Conservation (phyloP, 352 stramenopile genomes). For the Hyaloperonospora brassicae region DNA sequence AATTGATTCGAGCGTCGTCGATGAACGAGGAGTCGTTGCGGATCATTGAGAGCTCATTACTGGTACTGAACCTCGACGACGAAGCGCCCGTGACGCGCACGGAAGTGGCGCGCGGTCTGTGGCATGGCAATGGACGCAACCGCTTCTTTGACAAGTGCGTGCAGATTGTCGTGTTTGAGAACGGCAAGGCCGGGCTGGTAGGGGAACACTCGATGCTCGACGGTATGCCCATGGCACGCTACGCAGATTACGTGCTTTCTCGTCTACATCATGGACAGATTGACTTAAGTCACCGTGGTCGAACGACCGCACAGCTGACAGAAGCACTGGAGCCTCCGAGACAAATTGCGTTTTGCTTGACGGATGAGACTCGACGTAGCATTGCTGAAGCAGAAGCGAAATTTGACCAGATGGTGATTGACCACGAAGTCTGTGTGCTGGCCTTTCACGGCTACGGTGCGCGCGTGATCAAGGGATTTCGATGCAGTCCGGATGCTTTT, state of each 20-base stretch:
- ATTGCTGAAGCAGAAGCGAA: constrained; percentile 46
- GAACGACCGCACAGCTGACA: constrained; percentile 36
- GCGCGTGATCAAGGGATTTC: constrained; percentile 83
- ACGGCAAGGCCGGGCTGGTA: constrained; percentile 91
- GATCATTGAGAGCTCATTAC: constrained; percentile 57
- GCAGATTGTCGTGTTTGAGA: constrained; percentile 92
- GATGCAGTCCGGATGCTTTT: constrained; percentile 91
- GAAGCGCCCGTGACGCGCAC: constrained; percentile 49
- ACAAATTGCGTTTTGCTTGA: constrained; percentile 53
- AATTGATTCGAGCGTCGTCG: constrained; percentile 40
- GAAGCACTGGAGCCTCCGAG: constrained; percentile 23
- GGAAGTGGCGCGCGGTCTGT: constrained; percentile 56
- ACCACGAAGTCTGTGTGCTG: constrained; percentile 85
- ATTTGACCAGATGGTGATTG: constrained; percentile 64
- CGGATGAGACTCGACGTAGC: constrained; percentile 31
- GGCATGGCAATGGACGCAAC: constrained; percentile 87
- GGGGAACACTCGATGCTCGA: constrained; percentile 92
- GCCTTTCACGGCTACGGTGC: constrained; percentile 87
- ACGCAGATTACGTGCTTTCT: constrained; percentile 53
- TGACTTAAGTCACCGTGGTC: constrained; percentile 33
- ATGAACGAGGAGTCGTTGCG: constrained; percentile 53
- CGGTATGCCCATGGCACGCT: constrained; percentile 74
- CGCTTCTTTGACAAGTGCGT: constrained; percentile 97
- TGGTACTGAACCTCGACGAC: constrained; percentile 67
- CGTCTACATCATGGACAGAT: constrained; percentile 45